Conservation (phyloP, 1,139 yeast genomes). For the Geotrichum australiense region DNA sequence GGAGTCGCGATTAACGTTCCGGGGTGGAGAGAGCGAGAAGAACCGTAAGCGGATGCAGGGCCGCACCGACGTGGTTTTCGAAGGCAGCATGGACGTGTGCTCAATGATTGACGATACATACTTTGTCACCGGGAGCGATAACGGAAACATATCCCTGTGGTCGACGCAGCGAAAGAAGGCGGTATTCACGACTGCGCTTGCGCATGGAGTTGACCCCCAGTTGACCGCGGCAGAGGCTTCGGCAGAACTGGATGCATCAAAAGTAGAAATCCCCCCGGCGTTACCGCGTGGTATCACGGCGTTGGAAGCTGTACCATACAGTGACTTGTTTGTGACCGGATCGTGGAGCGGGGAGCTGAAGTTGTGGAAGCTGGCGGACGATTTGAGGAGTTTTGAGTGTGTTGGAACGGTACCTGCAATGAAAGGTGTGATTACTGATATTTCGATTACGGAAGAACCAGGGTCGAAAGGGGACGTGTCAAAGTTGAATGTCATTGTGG, state of each 20-base stretch:
- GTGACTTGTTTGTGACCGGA: conserved; percentile 79
- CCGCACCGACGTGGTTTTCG: conserved; percentile 37
- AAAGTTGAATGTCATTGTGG: conserved; percentile 49
- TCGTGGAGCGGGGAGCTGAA: conserved; percentile 74
- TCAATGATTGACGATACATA: conserved; percentile 88
- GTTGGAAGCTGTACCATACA: conserved; percentile 78
- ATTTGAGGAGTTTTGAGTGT: conserved; percentile 51
- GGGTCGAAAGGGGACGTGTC: conserved; percentile 4
- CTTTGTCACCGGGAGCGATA: conserved; percentile 91
- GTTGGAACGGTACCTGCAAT: conserved; percentile 53
- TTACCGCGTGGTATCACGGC: conserved; percentile 86
- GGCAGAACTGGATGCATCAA: conserved; percentile 49
- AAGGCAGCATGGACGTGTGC: conserved; percentile 88
- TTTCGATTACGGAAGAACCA: conserved; percentile 50
- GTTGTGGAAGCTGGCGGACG: conserved; percentile 70
- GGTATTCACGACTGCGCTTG: conserved; percentile 53
- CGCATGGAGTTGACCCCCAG: conserved; percentile 70
- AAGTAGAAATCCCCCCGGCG: conserved; percentile 52
- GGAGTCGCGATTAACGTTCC: conserved; percentile 84
- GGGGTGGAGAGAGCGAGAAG: conserved; percentile 67
- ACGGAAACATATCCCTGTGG: conserved; percentile 86
- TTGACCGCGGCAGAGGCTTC: conserved; percentile 48
- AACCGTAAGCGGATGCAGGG: conserved; percentile 31
- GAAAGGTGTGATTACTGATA: conserved; percentile 65
- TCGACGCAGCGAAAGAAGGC: conserved; percentile 87